phyloP scores from a whole-genome alignment of 805 yeast species.

The Ogataea ganodermae region DNA sequence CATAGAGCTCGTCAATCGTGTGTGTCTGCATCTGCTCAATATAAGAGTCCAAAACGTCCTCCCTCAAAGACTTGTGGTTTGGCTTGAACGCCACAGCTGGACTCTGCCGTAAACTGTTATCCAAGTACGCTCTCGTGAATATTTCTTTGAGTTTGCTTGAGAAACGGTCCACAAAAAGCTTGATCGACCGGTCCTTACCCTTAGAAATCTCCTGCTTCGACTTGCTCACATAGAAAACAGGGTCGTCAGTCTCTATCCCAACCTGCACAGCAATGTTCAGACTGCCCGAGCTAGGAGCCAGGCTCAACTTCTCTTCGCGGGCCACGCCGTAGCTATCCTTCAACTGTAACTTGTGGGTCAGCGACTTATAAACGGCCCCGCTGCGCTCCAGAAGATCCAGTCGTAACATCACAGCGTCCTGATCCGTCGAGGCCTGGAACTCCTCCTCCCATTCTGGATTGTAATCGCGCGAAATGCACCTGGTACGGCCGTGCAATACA shows the following conservation, averaged over 20 bases:
- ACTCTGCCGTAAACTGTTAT: conserved; percentile 24
- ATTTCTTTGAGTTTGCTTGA: conserved; percentile 56
- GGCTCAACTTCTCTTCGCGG: conserved; percentile 23
- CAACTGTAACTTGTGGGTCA: conserved; percentile 18
- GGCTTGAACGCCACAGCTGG: conserved; percentile 23
- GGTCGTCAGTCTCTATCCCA: conserved; percentile 80
- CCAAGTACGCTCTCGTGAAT: conserved; percentile 37
- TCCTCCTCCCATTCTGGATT: conserved; percentile 89
- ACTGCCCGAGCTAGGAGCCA: conserved; percentile 50
- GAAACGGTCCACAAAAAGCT: conserved; percentile 72
- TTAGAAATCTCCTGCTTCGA: conserved; percentile 66
- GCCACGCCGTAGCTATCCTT: conserved; percentile 14
- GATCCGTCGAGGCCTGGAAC: conserved; percentile 50
- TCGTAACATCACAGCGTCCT: conserved; percentile 12
- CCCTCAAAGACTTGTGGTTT: conserved; percentile 25
- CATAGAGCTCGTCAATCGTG: conserved; percentile 29
- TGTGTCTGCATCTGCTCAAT: conserved; percentile 27
- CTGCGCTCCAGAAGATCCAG: conserved; percentile 26
- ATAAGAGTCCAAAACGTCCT: conserved; percentile 26
- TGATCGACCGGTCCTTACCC: conserved; percentile 65
- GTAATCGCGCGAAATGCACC: conserved; percentile 57
- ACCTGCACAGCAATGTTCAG: conserved; percentile 66
- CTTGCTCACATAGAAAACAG: conserved; percentile 77
- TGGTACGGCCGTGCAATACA: conserved; percentile 48
- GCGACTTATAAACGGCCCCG: conserved; percentile 20